These are phyloP conservation scores for Platanus orientalis DNA, from an alignment of 164 flowering plant species.

Conservation along the genomic window DNA sequence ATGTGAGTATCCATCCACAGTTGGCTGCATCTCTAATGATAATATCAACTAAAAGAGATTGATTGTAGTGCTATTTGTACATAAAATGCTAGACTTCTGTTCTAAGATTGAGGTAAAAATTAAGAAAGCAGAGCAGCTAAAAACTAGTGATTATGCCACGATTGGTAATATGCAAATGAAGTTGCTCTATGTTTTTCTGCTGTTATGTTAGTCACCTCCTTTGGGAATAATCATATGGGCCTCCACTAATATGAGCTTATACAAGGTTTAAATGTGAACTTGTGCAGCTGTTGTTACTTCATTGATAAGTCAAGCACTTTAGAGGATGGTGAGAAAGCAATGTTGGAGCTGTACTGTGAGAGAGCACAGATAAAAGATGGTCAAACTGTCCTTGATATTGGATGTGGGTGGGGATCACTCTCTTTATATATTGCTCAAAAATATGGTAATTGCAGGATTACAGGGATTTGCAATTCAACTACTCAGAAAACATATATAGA, in stretches of 20 bases:
- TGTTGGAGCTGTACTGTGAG: slow-evolving; percentile 86
- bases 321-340: slow-evolving; percentile 90
- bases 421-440: slow-evolving; percentile 75
- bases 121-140: too few species aligned
- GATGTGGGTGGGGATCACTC: slow-evolving; percentile 98
- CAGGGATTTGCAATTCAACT: slow-evolving; percentile 86
- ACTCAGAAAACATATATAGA: slow-evolving; percentile 82
- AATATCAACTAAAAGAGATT: too few species aligned
- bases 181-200: not conserved
- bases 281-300: slow-evolving; percentile 83
- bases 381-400: slow-evolving; percentile 86
- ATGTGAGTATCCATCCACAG: too few species aligned
- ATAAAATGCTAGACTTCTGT: too few species aligned
- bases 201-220: not conserved
- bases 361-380: slow-evolving; percentile 82
- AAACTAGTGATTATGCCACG: too few species aligned
- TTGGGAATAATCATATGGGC: not conserved
- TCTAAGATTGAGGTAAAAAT: too few species aligned
- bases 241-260: not conserved
- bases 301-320: slow-evolving; percentile 45
- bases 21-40: too few species aligned
- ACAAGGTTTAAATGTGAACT: slow-evolving; percentile 5
- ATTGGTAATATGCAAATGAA: too few species aligned
- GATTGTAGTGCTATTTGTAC: too few species aligned
- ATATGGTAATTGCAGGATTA: slow-evolving; percentile 59